These are phyloP conservation scores for Plasmodium cynomolgi DNA, from an alignment of 169 alveolate genomes.

Conservation along the genomic window DNA sequence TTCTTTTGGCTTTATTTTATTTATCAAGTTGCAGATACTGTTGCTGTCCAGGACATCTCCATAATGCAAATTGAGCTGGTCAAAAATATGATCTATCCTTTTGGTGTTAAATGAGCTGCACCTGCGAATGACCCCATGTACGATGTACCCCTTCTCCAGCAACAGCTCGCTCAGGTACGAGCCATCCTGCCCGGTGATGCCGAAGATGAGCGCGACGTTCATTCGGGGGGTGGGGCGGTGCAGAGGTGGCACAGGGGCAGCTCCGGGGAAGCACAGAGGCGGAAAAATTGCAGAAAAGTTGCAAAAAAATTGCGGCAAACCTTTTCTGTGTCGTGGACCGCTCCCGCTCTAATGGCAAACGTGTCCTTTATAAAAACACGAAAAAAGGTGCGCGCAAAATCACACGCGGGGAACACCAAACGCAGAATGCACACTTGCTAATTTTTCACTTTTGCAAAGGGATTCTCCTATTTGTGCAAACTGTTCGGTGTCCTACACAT, in stretches of 20 bases:
- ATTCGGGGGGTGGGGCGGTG: neutral
- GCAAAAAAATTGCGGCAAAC: neutral
- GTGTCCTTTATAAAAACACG: neutral
- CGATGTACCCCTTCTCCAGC: slow-evolving; percentile 84
- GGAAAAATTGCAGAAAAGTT: neutral
- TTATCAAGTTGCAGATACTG: slow-evolving; percentile 75
- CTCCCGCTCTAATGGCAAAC: neutral
- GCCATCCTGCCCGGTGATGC: slow-evolving; percentile 92
- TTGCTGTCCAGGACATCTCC: slow-evolving; percentile 88
- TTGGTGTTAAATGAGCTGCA: slow-evolving; percentile 84
- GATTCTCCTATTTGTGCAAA: neutral
- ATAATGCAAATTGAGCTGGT: slow-evolving; percentile 82
- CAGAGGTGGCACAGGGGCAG: neutral
- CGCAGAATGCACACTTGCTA: neutral
- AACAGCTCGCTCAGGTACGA: slow-evolving; percentile 87
- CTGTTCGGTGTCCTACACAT: neutral
- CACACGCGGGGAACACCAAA: neutral
- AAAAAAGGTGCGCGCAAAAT: neutral
- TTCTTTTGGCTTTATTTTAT: slow-evolving; percentile 79
- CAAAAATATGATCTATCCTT: slow-evolving; percentile 82
- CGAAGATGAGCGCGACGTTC: slow-evolving; percentile 84
- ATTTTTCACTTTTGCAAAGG: neutral
- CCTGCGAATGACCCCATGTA: slow-evolving; percentile 87
- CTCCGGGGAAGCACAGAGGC: neutral
- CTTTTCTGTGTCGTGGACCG: neutral